Conservation (phyloP, 169 alveolate genomes). For the Condylostoma magnum region DNA sequence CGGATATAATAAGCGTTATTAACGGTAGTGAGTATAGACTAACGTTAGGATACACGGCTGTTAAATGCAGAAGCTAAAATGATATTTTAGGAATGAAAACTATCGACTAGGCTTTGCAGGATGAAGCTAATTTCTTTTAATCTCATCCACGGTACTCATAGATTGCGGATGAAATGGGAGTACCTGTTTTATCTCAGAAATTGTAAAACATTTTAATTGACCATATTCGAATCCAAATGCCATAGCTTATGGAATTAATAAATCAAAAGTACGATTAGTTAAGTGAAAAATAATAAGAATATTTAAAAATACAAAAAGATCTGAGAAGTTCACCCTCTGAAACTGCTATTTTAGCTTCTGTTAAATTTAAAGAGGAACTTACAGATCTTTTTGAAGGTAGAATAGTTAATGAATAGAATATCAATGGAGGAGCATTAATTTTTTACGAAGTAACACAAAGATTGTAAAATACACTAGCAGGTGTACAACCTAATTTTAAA, state of each 20-base stretch:
- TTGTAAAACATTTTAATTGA: conserved; percentile 74
- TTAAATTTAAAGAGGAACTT: too few species aligned
- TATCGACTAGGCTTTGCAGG: conserved; percentile 72
- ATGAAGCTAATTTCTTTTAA: conserved; percentile 76
- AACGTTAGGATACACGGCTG: conserved; percentile 84
- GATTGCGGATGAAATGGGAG: conserved; percentile 51
- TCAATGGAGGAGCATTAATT: too few species aligned
- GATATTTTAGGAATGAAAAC: conserved; percentile 77
- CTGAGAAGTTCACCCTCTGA: too few species aligned
- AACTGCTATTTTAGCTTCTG: too few species aligned
- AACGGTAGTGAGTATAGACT: conserved; percentile 84
- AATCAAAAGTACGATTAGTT: too few species aligned
- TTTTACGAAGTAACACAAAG: too few species aligned
- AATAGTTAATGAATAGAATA: too few species aligned
- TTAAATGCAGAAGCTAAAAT: conserved; percentile 74
- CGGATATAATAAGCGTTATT: conserved; percentile 88
- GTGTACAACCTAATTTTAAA: too few species aligned
- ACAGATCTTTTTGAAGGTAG: too few species aligned
- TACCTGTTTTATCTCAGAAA: conserved; percentile 41
- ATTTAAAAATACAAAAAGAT: too few species aligned
- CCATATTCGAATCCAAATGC: conserved; percentile 91
- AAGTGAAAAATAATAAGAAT: too few species aligned
- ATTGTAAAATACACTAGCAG: too few species aligned
- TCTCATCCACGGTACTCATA: conserved; percentile 31
- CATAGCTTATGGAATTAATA: conserved; percentile 75